These are phyloP conservation scores for Pisolithus orientalis DNA, from an alignment of 768 basidiomycete genomes.

Conservation along the genomic window DNA sequence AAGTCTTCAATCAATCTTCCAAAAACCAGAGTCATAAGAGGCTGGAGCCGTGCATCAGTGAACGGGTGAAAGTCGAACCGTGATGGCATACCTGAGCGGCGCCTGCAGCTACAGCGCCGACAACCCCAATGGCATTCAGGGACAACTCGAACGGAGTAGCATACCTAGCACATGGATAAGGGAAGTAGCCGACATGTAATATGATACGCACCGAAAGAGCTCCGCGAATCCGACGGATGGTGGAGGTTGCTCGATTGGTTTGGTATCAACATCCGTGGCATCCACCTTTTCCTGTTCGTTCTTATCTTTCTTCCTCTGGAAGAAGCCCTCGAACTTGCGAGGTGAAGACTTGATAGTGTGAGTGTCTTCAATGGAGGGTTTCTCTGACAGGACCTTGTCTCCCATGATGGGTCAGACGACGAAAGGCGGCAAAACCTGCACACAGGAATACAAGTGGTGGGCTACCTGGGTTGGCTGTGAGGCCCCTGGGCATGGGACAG, in stretches of 20 bases:
- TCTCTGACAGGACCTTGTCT: conserved; percentile 41
- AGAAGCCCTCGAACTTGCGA: neutral
- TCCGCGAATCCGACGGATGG: conserved; percentile 36
- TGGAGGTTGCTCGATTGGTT: neutral
- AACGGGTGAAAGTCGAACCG: neutral
- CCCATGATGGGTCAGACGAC: conserved; percentile 28
- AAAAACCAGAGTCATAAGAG: conserved; percentile 79
- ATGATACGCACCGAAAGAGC: conserved; percentile 40
- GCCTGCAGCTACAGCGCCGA: conserved; percentile 69
- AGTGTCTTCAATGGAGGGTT: conserved; percentile 21
- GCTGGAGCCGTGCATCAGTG: conserved; percentile 30
- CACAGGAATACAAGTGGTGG: neutral
- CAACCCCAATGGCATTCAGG: conserved; percentile 63
- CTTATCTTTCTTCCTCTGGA: conserved; percentile 25
- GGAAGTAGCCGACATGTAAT: neutral
- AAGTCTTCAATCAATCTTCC: conserved; percentile 74
- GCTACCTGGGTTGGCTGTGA: neutral
- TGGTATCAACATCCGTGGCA: neutral
- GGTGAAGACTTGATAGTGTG: neutral
- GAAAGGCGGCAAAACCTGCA: neutral
- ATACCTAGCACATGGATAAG: conserved; percentile 42
- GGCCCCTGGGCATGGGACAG: no score
- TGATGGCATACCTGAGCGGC: conserved; percentile 59
- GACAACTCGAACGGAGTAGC: conserved; percentile 63
- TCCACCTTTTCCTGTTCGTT: conserved; percentile 20